These are phyloP conservation scores for Russula virescens DNA, from an alignment of 768 basidiomycete genomes.

Conservation along the genomic window DNA sequence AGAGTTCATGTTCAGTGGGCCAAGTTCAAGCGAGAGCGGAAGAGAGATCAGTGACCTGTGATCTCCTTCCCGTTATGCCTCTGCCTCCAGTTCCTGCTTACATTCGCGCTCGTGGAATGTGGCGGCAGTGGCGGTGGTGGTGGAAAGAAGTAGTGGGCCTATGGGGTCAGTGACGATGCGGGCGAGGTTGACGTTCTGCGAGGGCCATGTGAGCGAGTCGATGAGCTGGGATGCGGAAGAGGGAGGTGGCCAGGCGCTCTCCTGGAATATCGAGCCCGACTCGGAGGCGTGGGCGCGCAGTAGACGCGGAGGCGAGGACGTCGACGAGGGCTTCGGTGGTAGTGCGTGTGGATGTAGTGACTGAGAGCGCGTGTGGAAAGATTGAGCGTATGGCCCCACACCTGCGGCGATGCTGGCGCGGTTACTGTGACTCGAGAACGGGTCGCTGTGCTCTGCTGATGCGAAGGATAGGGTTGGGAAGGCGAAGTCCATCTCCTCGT, in stretches of 20 bases:
- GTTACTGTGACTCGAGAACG: not conserved
- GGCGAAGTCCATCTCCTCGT: conserved; percentile 19
- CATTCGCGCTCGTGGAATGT: not conserved
- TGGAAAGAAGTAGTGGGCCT: conserved; percentile 2
- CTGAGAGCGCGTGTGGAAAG: not conserved
- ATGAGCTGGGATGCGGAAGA: conserved; percentile 6
- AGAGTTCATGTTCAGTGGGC: conserved; percentile 7
- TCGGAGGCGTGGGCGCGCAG: conserved; percentile 18
- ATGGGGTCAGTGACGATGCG: conserved; percentile 22
- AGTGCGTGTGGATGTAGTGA: not conserved
- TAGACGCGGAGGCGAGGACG: conserved; percentile 11
- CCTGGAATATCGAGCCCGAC: conserved; percentile 23
- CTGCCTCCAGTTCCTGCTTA: not conserved
- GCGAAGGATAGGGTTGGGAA: not conserved
- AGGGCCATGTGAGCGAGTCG: conserved; percentile 14
- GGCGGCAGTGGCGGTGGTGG: not conserved
- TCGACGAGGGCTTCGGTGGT: not conserved
- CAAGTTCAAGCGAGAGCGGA: not conserved
- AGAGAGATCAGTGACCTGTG: too few relatives aligned
- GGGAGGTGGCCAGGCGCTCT: conserved; percentile 24
- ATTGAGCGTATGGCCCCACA: not conserved
- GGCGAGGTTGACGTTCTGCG: conserved; percentile 8
- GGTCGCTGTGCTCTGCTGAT: not conserved
- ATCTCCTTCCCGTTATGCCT: not conserved
- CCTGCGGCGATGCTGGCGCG: not conserved